Evolutionary conservation across 441 rosid species (phyloP), one percentile per base, ranked within the genome.

Genomic region (Gossypium lobatum): DNA sequence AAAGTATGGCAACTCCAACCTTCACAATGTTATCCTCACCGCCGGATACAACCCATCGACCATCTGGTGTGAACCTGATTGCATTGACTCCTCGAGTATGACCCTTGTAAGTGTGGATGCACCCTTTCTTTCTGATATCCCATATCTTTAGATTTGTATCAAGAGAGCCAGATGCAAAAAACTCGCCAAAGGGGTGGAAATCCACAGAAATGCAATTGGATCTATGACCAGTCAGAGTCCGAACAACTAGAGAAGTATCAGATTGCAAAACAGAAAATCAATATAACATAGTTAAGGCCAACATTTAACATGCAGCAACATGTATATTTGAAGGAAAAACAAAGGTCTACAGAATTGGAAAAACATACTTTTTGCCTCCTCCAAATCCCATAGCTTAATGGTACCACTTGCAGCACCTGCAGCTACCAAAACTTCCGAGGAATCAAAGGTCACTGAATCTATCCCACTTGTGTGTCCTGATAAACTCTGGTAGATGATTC

Each of bases 391-490:
- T 79, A 96, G 91, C 87, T 96, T 96, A 71, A 93, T 88, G 0
- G 97, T 91, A 64, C 99, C 99, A 82, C 92, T 96, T 69, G 99
- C 96, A 68, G 99, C 97, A 75, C 99, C 99, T 25, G 98, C 99
- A 48, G 99, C 99, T 48, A 91, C 97, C 77, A 91, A 76, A 42
- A 86, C 88, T 81, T 96, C 99, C 0, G 96, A 91, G 78, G 93
- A 89, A 83, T 96, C 99, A 81, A 96, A 91, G 67, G 92, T 86
- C 55, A 96, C 99, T 25, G 99, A 92, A 86, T 96, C 99, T 53
- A 96, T 83, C 68, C 99, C 99, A 72, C 99, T 95, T 53, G 89
- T 82, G 76, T 95, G 99, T 65, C 99, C 99, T 13, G 95, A 84
- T 84, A 95, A 86, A 79, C 95, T 92, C 99, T 93, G 92, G n/a